A percentile compares a stretch with the other conserved stretches of the same genome.
phyloP scores from a whole-genome alignment of 78 protist genomes.

The Dictyostelium discoideum region dicty_2.7 NC_007091.3:4990001-4990500 shows the following conservation, averaged over 20 bases:
- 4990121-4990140: constrained; percentile 40
- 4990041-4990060: background rate
- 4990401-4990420: constrained; percentile 48
- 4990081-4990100: constrained; percentile 25
- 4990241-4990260: constrained; percentile 61
- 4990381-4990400: background rate
- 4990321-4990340: background rate
- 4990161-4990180: background rate
- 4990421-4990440: constrained; percentile 27
- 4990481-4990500: background rate
- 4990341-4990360: background rate
- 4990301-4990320: constrained; percentile 66
- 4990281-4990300: constrained; percentile 80
- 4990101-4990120: background rate
- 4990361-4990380: background rate
- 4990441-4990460: constrained; percentile 19
- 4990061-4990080: background rate
- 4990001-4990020: constrained; percentile 4
- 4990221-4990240: constrained; percentile 54
- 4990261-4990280: constrained; percentile 55
- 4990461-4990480: constrained; percentile 57
- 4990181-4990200: background rate
- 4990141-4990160: background rate
- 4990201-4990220: background rate
- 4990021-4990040: background rate